These are phyloP conservation scores for Urtica urens DNA, from an alignment of 306 rosid species.

Conservation along the genomic window DNA sequence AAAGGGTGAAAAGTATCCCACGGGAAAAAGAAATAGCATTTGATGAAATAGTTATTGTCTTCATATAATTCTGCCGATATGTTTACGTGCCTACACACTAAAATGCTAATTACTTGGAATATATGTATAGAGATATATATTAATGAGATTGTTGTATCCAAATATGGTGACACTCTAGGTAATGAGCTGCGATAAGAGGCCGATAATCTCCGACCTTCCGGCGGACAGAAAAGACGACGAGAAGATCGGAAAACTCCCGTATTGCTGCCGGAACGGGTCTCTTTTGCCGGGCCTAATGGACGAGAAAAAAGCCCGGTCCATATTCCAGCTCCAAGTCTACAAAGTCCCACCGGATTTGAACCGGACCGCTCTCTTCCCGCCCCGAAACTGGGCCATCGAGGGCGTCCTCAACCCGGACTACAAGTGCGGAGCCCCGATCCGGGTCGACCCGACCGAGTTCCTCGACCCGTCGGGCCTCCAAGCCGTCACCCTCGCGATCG, in stretches of 20 bases:
- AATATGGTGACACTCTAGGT: too few relatives aligned
- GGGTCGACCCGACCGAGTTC: conserved; percentile 46
- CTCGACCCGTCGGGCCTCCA: conserved; percentile 64
- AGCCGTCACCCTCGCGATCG: conserved; percentile 32
- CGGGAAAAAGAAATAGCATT: too few relatives aligned
- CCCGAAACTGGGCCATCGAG: conserved; percentile 45
- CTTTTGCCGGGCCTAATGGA: conserved; percentile 53
- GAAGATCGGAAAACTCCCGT: conserved; percentile 52
- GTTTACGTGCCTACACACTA: too few relatives aligned
- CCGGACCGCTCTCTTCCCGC: conserved; percentile 62
- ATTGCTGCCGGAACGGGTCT: conserved; percentile 71
- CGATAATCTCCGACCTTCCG: conserved; percentile 61
- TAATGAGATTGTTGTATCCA: too few relatives aligned
- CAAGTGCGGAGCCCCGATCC: conserved; percentile 46
- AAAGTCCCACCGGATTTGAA: conserved; percentile 60
- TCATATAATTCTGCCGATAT: too few relatives aligned
- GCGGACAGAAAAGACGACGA: conserved; percentile 35
- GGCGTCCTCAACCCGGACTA: conserved; percentile 60
- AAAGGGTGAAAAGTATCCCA: too few relatives aligned
- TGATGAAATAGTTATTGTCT: too few relatives aligned
- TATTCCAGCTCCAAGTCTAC: conserved; percentile 58
- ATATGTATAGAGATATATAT: too few relatives aligned
- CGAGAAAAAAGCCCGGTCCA: conserved; percentile 34
- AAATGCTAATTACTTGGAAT: too few relatives aligned
- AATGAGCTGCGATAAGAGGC: conserved; percentile 49